Percentiles rank a stretch among this genome's conserved stretches.
Evolutionary conservation across 2,329 filamentous ascomycete species (phyloP).

Genomic region (Zasmidium citrigriseum): DNA sequence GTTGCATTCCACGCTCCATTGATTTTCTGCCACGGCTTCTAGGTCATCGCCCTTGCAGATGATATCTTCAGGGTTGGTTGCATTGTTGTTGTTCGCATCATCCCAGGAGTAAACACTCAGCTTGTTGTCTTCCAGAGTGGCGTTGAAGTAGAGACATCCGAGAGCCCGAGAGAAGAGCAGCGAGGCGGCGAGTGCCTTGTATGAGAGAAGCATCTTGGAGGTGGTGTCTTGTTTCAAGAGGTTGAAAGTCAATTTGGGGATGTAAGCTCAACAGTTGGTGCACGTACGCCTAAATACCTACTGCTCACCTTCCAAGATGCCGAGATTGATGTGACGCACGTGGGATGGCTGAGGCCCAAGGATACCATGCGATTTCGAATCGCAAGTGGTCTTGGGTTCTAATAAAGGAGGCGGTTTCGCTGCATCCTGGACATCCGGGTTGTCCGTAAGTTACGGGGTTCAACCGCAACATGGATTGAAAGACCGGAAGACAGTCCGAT

Average conservation of each 20-base stretch:
- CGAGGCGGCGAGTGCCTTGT: conserved; percentile 9
- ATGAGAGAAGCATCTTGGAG: neutral
- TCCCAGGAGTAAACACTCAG: conserved; percentile 22
- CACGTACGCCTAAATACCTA: neutral
- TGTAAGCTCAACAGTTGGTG: neutral
- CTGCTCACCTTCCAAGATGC: neutral
- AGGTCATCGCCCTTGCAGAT: conserved; percentile 16
- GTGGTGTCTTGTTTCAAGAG: too few species aligned
- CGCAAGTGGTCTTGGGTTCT: neutral
- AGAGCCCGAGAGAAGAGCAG: conserved; percentile 9
- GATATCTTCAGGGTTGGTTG: conserved; percentile 18
- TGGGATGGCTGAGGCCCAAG: neutral
- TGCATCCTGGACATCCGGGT: neutral
- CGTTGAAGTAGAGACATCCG: conserved; percentile 22
- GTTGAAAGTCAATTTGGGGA: too few species aligned
- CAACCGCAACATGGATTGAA: neutral
- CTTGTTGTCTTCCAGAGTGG: conserved; percentile 16
- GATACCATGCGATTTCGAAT: neutral
- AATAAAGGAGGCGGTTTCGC: neutral
- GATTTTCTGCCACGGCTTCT: conserved; percentile 1
- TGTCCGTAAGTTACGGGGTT: neutral
- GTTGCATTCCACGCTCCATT: conserved; percentile 18
- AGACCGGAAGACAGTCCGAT: too few species aligned
- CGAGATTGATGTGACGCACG: neutral
- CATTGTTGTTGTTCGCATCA: conserved; percentile 22